Evolutionary conservation across 352 stramenopile species (phyloP).

Genomic region (Thalassiosira hispida): DNA sequence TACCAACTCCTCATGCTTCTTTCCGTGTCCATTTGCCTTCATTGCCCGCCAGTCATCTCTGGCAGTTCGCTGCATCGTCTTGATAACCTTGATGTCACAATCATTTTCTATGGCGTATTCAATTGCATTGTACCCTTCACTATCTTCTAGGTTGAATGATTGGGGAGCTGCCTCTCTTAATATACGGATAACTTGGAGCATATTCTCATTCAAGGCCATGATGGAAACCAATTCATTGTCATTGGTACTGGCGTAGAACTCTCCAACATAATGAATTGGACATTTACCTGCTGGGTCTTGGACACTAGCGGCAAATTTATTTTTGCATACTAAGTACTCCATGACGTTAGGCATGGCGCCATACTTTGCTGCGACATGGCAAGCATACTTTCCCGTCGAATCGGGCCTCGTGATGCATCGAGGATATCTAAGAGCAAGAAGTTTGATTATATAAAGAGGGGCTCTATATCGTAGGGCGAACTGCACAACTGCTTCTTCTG

Average conservation of each 20-base stretch:
- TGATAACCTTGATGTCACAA: constrained; percentile 31
- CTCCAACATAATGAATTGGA: constrained; percentile 42
- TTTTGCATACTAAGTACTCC: constrained; percentile 17
- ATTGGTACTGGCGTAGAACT: constrained; percentile 22
- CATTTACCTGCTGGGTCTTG: constrained; percentile 41
- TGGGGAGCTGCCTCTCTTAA: constrained; percentile 22
- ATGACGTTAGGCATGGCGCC: constrained; percentile 29
- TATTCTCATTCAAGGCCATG: constrained; percentile 25
- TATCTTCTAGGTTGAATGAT: constrained; percentile 42
- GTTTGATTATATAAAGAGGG: constrained; percentile 21
- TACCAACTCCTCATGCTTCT: constrained; percentile 25
- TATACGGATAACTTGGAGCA: constrained; percentile 25
- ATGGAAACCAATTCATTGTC: neutral
- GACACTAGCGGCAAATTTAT: constrained; percentile 5
- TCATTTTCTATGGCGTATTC: constrained; percentile 42
- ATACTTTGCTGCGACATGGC: constrained; percentile 36
- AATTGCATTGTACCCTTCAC: constrained; percentile 30
- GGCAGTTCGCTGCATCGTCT: constrained; percentile 32
- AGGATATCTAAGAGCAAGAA: constrained; percentile 3
- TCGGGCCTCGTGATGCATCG: neutral
- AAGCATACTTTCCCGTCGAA: constrained; percentile 14
- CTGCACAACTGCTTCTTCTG: constrained; percentile 31
- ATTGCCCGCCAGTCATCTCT: constrained; percentile 38
- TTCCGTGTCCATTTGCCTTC: constrained; percentile 16
- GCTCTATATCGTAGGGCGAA: constrained; percentile 33